Percentiles rank a stretch among this genome's conserved stretches.
These are phyloP conservation scores for Sordariomycetes sp. DNA, from an alignment of 2,329 filamentous ascomycete genomes.

Conservation along the genomic window DNA sequence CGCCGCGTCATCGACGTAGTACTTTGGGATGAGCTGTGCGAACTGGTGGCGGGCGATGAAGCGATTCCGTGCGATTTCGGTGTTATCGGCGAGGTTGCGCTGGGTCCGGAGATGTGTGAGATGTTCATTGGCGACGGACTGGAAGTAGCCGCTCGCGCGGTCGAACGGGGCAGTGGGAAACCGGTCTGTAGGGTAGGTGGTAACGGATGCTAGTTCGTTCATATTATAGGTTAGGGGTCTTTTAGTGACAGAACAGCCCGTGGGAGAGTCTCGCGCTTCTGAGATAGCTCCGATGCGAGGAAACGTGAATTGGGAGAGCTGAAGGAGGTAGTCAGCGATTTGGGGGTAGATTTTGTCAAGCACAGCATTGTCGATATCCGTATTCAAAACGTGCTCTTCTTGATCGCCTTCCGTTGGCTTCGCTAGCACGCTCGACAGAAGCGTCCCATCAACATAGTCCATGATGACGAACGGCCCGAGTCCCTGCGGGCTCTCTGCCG, in stretches of 20 bases:
- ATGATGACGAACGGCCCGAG: constrained; percentile 21
- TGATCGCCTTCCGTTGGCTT: constrained; percentile 13
- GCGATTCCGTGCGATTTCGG: constrained; percentile 14
- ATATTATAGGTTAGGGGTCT: constrained; percentile 28
- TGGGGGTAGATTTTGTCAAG: constrained; percentile 13
- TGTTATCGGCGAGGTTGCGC: constrained; percentile 18
- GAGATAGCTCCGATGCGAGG: constrained; percentile 22
- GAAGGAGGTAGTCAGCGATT: constrained; percentile 14
- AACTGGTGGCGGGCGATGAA: constrained; percentile 22
- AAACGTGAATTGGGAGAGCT: constrained; percentile 20
- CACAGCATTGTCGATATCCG: constrained; percentile 11
- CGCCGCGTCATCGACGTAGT: constrained; percentile 16
- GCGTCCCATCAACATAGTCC: constrained; percentile 17
- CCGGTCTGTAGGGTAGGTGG: constrained; percentile 16
- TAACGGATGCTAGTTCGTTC: constrained; percentile 22
- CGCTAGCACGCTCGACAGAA: constrained; percentile 13
- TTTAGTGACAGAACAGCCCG: constrained; percentile 17
- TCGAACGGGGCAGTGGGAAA: constrained; percentile 19
- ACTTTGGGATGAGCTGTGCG: constrained; percentile 17
- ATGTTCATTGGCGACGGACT: constrained; percentile 14
- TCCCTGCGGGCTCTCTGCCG: constrained; percentile 16
- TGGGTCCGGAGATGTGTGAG: constrained; percentile 16
- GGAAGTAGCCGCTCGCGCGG: constrained; percentile 18
- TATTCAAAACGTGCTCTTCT: constrained; percentile 12
- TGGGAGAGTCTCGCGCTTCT: constrained; percentile 9